Evolutionary conservation across 352 stramenopile species (phyloP), one percentile per base, ranked within the genome.

Genomic region (Globisporangium nunn): DNA sequence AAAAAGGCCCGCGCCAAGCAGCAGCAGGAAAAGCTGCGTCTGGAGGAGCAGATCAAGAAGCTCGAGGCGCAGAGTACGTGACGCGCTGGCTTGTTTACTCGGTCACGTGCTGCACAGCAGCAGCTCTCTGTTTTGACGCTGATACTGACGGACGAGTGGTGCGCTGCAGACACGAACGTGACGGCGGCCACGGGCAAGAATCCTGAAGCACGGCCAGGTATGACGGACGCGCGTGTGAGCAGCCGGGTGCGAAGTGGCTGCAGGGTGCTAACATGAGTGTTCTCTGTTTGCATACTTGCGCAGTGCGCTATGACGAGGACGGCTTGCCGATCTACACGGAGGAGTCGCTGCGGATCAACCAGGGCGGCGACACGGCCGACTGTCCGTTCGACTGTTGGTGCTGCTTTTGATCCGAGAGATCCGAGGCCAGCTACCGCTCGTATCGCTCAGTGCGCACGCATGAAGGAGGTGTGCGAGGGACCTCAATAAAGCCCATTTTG

Each of bases 361-460:
- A 92, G 60, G 87, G 87, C 31, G 87, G 85, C 29, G 74, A 87
- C 64, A 93, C 87, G 12, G 78, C 74, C 6, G 85, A 96, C 61
- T 96, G 87, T 46, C 87, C 87, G 0, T 96, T 96, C 54, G 87
- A 96, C 61, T 96, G 87, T 70, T 93, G 87, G 82, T 96, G 87
- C 67, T 96, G 87, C 70, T 96, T 95, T 50, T 96, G 62, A 57
- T 10, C 31, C 41, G 6, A 14, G 1, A 4, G 4, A 57, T 6
- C 18, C 41, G 6, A 14, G 4, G 11, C 1, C 8, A 5, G 15
- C 3, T 6, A 4, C 3, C 12, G 28, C 15, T 14, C 18, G 12
- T 23, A 18, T 11, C 17, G 12, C 4, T 15, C 5, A 10, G 37
- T 17, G 37, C 6, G 37, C 17, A 41, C 6, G 35, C 8, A 0